Evolutionary conservation across 176 grass and related monocot species (phyloP).

Genomic region (Phragmites australis): DNA sequence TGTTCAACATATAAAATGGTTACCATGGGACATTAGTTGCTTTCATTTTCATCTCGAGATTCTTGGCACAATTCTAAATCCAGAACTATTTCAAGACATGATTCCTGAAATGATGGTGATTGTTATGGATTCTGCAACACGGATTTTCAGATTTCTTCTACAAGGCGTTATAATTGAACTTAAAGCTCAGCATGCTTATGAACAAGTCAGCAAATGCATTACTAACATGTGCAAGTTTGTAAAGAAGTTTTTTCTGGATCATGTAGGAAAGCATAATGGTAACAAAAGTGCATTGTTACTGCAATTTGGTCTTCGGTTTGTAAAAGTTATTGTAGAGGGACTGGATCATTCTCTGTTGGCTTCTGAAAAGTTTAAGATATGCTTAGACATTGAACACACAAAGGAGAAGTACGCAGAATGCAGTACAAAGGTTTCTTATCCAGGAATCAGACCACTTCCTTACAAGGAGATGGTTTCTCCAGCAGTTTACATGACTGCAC

Average conservation of each 20-base stretch:
- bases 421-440: conserved; percentile 27
- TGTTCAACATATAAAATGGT: conserved; percentile 66
- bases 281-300: conserved; percentile 41
- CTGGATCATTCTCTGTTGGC: conserved; percentile 48
- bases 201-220: conserved; percentile 39
- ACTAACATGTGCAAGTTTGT: conserved; percentile 55
- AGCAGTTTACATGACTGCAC: conserved; percentile 42
- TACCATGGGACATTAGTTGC: conserved; percentile 60
- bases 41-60: conserved; percentile 66
- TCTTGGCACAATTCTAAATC: conserved; percentile 57
- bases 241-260: conserved; percentile 50
- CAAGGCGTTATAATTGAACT: conserved; percentile 55
- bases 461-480: conserved; percentile 59
- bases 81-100: conserved; percentile 46
- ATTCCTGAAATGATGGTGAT: conserved; percentile 36
- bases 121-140: conserved; percentile 50
- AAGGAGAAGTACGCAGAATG: conserved; percentile 36
- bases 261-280: conserved; percentile 28
- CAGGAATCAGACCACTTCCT: conserved; percentile 27
- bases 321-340: conserved; percentile 42
- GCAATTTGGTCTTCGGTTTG: conserved; percentile 49
- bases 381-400: conserved; percentile 52
- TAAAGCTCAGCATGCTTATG: conserved; percentile 32
- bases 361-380: conserved; percentile 41
- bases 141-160: conserved; percentile 64